Conservation (phyloP, 306 rosid genomes). For the Casuarina equisetifolia region DNA sequence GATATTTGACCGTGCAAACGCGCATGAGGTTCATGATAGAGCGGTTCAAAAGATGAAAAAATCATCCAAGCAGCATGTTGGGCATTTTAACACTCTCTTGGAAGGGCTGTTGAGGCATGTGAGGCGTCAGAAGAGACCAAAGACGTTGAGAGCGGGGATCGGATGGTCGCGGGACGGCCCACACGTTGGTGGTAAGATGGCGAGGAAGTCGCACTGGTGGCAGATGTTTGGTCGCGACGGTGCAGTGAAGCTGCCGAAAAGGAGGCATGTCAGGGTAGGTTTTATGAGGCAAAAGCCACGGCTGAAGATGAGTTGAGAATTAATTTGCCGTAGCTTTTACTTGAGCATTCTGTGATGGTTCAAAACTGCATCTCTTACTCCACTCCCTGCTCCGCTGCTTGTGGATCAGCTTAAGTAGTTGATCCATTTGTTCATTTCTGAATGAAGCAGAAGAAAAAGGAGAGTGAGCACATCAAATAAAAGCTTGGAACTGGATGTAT, state of each 20-base stretch:
- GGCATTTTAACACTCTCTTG: conserved; percentile 58
- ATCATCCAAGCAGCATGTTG: conserved; percentile 34
- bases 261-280: conserved; percentile 45
- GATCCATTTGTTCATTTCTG: too few relatives aligned
- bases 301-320: conserved; percentile 12
- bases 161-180: conserved; percentile 13
- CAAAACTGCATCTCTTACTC: too few relatives aligned
- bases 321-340: too few relatives aligned
- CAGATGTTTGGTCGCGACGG: conserved; percentile 29
- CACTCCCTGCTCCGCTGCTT: too few relatives aligned
- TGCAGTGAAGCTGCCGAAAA: conserved; percentile 48
- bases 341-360: too few relatives aligned
- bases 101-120: conserved; percentile 55
- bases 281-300: conserved; percentile 38
- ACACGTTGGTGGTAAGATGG: conserved; percentile 27
- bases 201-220: conserved; percentile 57
- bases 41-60: conserved; percentile 23
- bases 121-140: conserved; percentile 38
- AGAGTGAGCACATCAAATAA: too few relatives aligned
- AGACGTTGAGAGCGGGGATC: conserved; percentile 16
- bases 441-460: too few relatives aligned
- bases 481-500: too few relatives aligned
- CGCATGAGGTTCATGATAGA: conserved; percentile 15
- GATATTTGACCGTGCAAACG: conserved; percentile 35
- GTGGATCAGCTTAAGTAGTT: too few relatives aligned